phyloP scores from a whole-genome alignment of 441 rosid species.

The Hura crepitans region DNA sequence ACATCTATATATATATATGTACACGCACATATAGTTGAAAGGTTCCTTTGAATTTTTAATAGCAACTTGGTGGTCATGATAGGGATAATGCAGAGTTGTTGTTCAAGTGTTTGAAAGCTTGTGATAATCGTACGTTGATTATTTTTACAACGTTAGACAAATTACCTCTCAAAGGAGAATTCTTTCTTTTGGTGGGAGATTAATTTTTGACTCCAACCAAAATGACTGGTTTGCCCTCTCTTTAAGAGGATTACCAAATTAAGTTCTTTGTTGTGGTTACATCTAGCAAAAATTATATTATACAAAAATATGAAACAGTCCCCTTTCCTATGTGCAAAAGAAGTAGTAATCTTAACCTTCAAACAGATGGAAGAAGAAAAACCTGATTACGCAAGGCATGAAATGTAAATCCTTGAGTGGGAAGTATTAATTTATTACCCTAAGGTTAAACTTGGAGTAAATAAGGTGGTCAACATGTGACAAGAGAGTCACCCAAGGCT shows the following conservation, averaged over 20 bases:
- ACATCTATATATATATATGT: background rate
- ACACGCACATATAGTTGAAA: constrained; percentile 25
- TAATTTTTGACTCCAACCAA: constrained; percentile 15
- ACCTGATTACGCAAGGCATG: too few relatives aligned
- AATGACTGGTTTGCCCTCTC: constrained; percentile 14
- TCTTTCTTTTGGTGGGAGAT: constrained; percentile 10
- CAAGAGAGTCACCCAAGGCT: constrained; percentile 10
- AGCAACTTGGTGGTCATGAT: constrained; percentile 22
- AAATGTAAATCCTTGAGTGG: background rate
- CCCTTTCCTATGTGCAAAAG: too few relatives aligned
- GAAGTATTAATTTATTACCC: background rate
- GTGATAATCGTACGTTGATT: background rate
- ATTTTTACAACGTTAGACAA: constrained; percentile 18
- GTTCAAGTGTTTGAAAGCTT: constrained; percentile 24
- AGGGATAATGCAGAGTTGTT: constrained; percentile 23
- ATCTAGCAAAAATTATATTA: too few relatives aligned
- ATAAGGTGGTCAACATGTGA: constrained; percentile 31
- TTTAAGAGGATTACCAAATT: background rate
- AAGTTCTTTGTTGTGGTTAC: too few relatives aligned
- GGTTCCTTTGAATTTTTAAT: constrained; percentile 20
- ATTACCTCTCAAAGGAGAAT: constrained; percentile 10
- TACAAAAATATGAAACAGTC: too few relatives aligned
- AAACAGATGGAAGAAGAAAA: too few relatives aligned
- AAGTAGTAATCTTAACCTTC: too few relatives aligned
- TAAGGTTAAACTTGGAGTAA: background rate